Base-by-base conservation (phyloP, 148 eudicot species). In the Diospyros lotus region DNA sequence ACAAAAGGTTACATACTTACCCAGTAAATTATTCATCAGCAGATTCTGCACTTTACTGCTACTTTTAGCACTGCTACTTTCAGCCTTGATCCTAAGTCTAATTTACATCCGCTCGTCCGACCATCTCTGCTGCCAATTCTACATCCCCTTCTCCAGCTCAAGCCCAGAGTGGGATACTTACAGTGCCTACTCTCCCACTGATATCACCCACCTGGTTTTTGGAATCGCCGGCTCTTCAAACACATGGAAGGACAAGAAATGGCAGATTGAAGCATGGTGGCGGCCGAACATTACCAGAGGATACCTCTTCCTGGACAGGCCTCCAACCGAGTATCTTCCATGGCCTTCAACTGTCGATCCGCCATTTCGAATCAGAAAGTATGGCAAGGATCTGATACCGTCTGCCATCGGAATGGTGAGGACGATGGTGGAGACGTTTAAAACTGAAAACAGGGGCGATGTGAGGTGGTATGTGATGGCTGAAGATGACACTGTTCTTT, bases 181-280 rank as follows among this genome's bases (percentile, higher is more conserved):
- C 5, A 39, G 6, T 17, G 17, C 64, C 17, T 15, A 43, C 40
- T n/a, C 77, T 41, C 76, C 83, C 7, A 89, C 91, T 2, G 80
- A 89, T 42, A 75, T 82, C 11, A 80, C 69, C 73, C 91, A 89
- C 82, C 56, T 91, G 28, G 85, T 83, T 41, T 84, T 91, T 53
- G 91, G 87, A 11, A 84, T 87, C 39, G 82, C 88, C 56, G 79
- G 90, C 38, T 75, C 87, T 9, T 44, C 85, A 15, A 77, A 74
- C 9, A 50, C 75, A 76, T 89, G 88, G 89, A 68, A 41, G 45
- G 55, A 9, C 41, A 80, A 78, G 61, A 86, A 67, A 73, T 28
- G 77, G 1, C 87, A 84, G 75, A 64, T 86, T 2, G 87, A 91
- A 69, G 77, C 91, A 43, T 91, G 97, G 97, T 91, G 97, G 93